phyloP scores from a whole-genome alignment of 345 rosid species.

The Laguncularia racemosa region DNA sequence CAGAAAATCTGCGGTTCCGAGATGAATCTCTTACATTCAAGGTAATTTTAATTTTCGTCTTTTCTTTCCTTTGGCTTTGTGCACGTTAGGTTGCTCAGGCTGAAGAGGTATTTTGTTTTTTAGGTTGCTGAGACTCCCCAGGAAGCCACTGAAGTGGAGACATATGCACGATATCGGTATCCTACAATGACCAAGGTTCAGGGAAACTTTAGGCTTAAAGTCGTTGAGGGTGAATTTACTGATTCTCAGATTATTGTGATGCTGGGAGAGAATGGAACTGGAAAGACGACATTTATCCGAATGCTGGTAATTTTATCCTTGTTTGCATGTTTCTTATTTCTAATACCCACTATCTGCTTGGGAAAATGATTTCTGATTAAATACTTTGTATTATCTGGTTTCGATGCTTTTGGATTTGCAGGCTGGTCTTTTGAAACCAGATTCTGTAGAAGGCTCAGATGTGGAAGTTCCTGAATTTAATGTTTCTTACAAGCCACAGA shows the following conservation, averaged over 20 bases:
- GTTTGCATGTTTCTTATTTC: neutral
- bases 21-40: constrained; percentile 92
- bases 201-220: constrained; percentile 76
- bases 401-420: constrained; percentile 19
- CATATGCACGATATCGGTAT: constrained; percentile 92
- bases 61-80: neutral
- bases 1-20: constrained; percentile 86
- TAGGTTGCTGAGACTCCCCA: constrained; percentile 99
- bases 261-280: constrained; percentile 99
- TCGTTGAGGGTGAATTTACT: constrained; percentile 92
- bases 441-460: constrained; percentile 59
- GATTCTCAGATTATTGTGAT: constrained; percentile 97
- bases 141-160: constrained; percentile 75
- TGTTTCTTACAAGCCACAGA: constrained; percentile 98
- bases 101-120: constrained; percentile 12
- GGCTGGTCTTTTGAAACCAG: constrained; percentile 96
- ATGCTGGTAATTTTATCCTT: constrained; percentile 65
- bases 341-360: constrained; percentile 1
- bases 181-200: constrained; percentile 88
- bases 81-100: neutral
- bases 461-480: constrained; percentile 89
- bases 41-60: constrained; percentile 30
- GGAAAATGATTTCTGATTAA: neutral
- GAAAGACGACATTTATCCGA: constrained; percentile 95
- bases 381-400: neutral